These are phyloP conservation scores for Marvania coccoides DNA, from an alignment of 139 green algal genomes.

Conservation along the genomic window DNA sequence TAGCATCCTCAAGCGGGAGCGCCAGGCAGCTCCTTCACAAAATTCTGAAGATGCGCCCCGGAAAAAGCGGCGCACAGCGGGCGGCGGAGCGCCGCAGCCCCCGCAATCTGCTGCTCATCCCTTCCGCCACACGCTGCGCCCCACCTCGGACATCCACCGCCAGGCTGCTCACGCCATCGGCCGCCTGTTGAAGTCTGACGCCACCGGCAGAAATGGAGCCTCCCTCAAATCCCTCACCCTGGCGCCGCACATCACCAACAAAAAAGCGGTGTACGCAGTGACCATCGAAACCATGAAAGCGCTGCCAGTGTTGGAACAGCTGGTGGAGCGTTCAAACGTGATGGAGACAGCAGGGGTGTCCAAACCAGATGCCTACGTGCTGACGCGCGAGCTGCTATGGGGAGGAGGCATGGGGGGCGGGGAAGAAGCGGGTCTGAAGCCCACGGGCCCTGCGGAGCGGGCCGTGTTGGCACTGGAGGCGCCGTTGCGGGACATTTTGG, in stretches of 20 bases:
- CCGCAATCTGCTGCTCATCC: too few species aligned
- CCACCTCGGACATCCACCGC: conserved; percentile 46
- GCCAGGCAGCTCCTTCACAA: not conserved
- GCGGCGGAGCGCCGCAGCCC: not conserved
- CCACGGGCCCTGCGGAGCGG: conserved; percentile 45
- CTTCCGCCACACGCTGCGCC: conserved; percentile 30
- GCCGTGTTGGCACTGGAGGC: conserved; percentile 34
- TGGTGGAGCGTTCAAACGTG: conserved; percentile 41
- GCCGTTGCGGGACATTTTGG: conserved; percentile 8
- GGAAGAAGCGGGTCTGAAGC: conserved; percentile 34
- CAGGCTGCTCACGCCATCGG: conserved; percentile 43
- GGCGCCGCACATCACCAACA: conserved; percentile 56
- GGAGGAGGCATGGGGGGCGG: too few species aligned
- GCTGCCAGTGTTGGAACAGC: conserved; percentile 41
- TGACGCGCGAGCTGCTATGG: conserved; percentile 71
- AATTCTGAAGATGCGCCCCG: not conserved
- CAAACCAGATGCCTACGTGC: conserved; percentile 28
- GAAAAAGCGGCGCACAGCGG: not conserved
- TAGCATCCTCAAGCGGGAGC: not conserved
- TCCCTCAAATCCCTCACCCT: conserved; percentile 71
- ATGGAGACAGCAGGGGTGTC: conserved; percentile 22
- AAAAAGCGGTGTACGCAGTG: conserved; percentile 82
- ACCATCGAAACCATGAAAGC: conserved; percentile 78
- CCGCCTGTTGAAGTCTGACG: conserved; percentile 34
- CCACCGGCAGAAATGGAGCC: conserved; percentile 12